Conservation (phyloP, 495 filamentous ascomycete species). For the Penicillium ochrochloron region DNA sequence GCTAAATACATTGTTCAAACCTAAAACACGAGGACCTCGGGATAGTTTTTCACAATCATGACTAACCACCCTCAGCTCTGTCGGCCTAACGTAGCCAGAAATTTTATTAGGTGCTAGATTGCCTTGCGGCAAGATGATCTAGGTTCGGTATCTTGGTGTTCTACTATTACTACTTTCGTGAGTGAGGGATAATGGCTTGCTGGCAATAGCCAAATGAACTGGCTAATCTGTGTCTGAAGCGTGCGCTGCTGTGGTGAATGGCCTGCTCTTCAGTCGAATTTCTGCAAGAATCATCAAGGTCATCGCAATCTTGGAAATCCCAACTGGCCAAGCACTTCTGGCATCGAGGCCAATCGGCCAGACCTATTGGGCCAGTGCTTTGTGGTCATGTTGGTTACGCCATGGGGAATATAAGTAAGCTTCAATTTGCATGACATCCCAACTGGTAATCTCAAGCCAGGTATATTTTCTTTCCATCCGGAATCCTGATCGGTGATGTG, state of each 20-base stretch:
- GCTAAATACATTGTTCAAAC: too few relatives aligned
- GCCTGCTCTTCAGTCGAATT: constrained; percentile 44
- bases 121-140: constrained; percentile 60
- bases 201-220: constrained; percentile 41
- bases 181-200: constrained; percentile 43
- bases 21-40: too few relatives aligned
- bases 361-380: constrained; percentile 51
- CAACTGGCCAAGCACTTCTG: constrained; percentile 40
- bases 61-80: too few relatives aligned
- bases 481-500: constrained; percentile 40
- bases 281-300: constrained; percentile 53
- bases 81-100: too few relatives aligned
- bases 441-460: constrained; percentile 23
- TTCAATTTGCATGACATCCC: constrained; percentile 30
- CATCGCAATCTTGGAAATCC: constrained; percentile 50
- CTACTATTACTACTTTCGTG: constrained; percentile 50
- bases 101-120: constrained; percentile 50
- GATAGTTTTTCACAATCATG: too few relatives aligned
- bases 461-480: constrained; percentile 48
- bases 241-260: constrained; percentile 48
- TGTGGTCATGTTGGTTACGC: constrained; percentile 49
- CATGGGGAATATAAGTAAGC: constrained; percentile 59
- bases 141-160: constrained; percentile 57
- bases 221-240: constrained; percentile 45
- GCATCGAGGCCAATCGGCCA: constrained; percentile 44